Evolutionary conservation across 176 grass and related monocot species (phyloP), one percentile per base, ranked within the genome.

Genomic region (Tillandsia leiboldiana): DNA sequence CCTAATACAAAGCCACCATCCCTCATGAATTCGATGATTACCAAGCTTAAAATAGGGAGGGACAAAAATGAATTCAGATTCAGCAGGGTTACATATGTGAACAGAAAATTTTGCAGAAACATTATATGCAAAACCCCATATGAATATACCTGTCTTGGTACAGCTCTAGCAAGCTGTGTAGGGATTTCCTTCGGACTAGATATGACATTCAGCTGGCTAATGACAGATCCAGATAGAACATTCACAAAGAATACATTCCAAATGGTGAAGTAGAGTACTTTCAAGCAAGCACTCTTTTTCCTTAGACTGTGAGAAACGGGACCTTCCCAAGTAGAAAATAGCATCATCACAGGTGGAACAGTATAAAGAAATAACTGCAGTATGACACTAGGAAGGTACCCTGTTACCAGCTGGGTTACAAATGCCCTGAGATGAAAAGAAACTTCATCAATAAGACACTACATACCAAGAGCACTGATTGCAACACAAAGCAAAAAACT

Each of bases 161-260:
- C 68, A 77, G 93, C 93, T 89, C 33, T 90, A 52, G 89, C 89
- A 70, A 97, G 84, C 61, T 83, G 81, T 53, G 61, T 69, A 49
- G 86, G 89, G 67, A 92, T 96, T 11, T 87, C 76, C 73, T 85
- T 92, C 72, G 89, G 93, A 42, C 83, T 92, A 50, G 86, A 92
- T 65, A 97, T 73, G 4, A 72, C 65, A 67, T 70, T 87, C 14
- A 97, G 10, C 72, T 97, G 93, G 68, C 56, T 83, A 66, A 97
- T 87, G 48, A 75, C 73, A 49, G 89, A 87, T 8, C 93, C 84
- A 12, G 93, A 92, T 42, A 97, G 29, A 50, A 97, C 89, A 79
- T 89, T 97, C 56, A 87, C 77, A 48, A 96, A 89, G 73, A 96
- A 96, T 11, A 96, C 81, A 78, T 96, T 96, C 92, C 92, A 96